phyloP scores from a whole-genome alignment of 208 protist species.

The Angomonas ambiguus region DNA sequence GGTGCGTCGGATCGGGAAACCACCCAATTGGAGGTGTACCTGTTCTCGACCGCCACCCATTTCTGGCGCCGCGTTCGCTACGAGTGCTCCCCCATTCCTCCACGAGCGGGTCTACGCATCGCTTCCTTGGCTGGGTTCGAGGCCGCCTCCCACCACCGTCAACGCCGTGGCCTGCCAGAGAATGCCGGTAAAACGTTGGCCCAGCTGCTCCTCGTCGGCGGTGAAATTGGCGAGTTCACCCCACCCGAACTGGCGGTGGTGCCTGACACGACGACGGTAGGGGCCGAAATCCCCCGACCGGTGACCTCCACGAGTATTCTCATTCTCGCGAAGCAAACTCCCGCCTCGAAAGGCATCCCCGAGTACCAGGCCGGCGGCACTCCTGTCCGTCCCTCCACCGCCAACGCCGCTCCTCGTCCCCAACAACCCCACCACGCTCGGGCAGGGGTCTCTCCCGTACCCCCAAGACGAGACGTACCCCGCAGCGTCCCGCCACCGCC shows the following conservation, averaged over 20 bases:
- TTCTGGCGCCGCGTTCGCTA: constrained; percentile 35
- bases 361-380: background rate
- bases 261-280: background rate
- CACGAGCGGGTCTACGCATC: constrained; percentile 1
- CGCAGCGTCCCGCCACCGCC: background rate
- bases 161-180: constrained; percentile 7
- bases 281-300: background rate
- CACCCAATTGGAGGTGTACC: constrained; percentile 26
- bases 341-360: background rate
- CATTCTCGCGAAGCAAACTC: background rate
- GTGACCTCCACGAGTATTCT: constrained; percentile 7
- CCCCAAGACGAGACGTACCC: background rate
- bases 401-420: background rate
- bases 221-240: constrained; percentile 8
- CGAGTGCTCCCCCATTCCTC: constrained; percentile 5
- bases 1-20: constrained; percentile 15
- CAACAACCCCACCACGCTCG: background rate
- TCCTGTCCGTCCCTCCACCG: background rate
- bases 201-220: constrained; percentile 13
- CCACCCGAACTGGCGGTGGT: background rate
- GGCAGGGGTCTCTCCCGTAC: background rate
- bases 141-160: constrained; percentile 3
- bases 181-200: background rate
- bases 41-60: constrained; percentile 52
- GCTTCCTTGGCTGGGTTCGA: background rate